Percentiles rank a stretch among this genome's conserved stretches.
These are phyloP conservation scores for Cyclanthera cordifolia DNA, from an alignment of 306 rosid genomes.

Conservation along the genomic window DNA sequence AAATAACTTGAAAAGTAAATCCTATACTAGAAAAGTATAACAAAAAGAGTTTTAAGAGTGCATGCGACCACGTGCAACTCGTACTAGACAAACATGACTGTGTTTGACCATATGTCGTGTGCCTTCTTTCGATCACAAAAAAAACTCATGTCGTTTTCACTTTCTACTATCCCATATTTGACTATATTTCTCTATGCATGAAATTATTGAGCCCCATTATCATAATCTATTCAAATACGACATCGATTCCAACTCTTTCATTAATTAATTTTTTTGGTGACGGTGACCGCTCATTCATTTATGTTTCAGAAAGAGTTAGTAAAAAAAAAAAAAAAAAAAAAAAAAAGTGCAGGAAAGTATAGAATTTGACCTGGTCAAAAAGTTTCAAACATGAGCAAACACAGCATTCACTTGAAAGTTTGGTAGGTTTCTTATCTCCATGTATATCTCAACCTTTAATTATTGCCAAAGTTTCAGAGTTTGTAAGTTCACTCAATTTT, in stretches of 20 bases:
- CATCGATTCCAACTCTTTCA: conserved; percentile 8
- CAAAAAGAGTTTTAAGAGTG: too few species aligned
- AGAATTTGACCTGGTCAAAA: conserved; percentile 11
- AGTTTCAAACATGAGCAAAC: conserved; percentile 10
- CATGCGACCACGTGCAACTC: too few species aligned
- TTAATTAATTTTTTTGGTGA: neutral
- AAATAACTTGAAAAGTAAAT: too few species aligned
- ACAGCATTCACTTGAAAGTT: neutral
- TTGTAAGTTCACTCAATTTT: conserved; percentile 9
- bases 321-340: neutral
- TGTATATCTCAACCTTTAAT: neutral
- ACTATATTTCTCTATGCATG: conserved; percentile 8
- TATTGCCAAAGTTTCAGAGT: conserved; percentile 1
- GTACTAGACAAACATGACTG: too few species aligned
- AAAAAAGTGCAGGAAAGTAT: neutral
- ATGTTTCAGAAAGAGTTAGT: conserved; percentile 10
- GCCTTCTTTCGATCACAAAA: neutral
- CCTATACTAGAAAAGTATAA: too few species aligned
- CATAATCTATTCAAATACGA: conserved; percentile 3
- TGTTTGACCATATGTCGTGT: neutral
- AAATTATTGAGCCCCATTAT: conserved; percentile 6
- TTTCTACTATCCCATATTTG: conserved; percentile 11
- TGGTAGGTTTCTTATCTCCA: conserved; percentile 8
- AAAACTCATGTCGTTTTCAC: neutral
- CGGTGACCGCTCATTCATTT: neutral